These are phyloP conservation scores for Solanum chiquidenum DNA, from an alignment of 257 asterid genomes.

Conservation along the genomic window DNA sequence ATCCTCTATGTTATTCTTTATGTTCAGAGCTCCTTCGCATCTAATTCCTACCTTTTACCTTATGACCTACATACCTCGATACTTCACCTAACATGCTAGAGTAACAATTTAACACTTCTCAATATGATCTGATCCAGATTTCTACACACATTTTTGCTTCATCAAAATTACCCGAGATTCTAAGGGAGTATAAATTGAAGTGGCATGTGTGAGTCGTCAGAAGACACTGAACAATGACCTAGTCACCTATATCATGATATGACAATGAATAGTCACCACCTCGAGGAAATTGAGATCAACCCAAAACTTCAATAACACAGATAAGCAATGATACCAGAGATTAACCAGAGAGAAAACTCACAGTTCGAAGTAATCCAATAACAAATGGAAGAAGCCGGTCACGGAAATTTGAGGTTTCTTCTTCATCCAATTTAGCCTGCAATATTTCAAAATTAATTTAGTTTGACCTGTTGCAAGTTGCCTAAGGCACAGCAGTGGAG, in stretches of 20 bases:
- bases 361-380: constrained; percentile 96
- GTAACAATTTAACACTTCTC: background rate
- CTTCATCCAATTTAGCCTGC: constrained; percentile 81
- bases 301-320: background rate
- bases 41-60: background rate
- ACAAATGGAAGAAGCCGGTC: constrained; percentile 93
- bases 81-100: background rate
- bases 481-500: background rate
- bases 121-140: background rate
- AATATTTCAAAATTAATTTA: constrained; percentile 12
- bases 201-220: background rate
- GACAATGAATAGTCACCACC: background rate
- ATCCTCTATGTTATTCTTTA: background rate
- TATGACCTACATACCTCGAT: background rate
- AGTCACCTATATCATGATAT: background rate
- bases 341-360: constrained; percentile 24
- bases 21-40: background rate
- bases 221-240: background rate
- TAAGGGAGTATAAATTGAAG: background rate
- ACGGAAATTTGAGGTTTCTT: constrained; percentile 54
- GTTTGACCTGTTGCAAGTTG: background rate
- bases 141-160: background rate
- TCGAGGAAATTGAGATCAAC: background rate
- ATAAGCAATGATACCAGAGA: background rate
- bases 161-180: background rate